Percentiles rank a stretch among this genome's conserved stretches.
These are phyloP conservation scores for Volvox carteri DNA, from an alignment of 163 green algal genomes.

Conservation along the genomic window DNA sequence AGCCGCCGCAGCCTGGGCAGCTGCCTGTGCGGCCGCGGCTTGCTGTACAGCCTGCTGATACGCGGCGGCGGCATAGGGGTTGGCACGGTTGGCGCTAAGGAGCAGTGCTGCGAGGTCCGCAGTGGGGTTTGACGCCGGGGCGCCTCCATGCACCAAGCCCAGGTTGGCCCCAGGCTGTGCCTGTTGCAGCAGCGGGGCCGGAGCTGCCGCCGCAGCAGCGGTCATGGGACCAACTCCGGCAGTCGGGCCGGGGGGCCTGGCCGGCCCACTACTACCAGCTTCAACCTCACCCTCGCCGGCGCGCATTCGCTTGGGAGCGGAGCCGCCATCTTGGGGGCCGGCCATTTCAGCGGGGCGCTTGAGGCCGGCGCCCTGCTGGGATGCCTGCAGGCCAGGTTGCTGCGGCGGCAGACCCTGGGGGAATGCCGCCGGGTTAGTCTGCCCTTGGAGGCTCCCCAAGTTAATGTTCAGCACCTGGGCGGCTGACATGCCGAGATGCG, in stretches of 20 bases:
- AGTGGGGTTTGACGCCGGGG: not conserved
- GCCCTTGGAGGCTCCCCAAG: constrained; percentile 4
- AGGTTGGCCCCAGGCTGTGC: not conserved
- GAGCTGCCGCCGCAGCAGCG: not conserved
- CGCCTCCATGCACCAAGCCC: not conserved
- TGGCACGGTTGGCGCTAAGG: not conserved
- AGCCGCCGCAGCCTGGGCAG: not conserved
- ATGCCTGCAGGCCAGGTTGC: no score
- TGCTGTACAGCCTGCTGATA: not conserved
- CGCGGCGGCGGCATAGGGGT: not conserved
- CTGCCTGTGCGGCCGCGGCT: not conserved
- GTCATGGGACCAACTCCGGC: not conserved
- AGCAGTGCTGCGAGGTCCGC: not conserved
- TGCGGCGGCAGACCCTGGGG: constrained; percentile 14
- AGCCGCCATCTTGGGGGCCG: not conserved
- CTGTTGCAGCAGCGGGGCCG: not conserved
- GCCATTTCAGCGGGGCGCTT: constrained; percentile 10
- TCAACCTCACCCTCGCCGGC: not conserved
- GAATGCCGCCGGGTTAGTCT: constrained; percentile 1
- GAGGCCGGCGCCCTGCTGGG: not conserved
- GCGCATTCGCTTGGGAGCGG: constrained; percentile 16
- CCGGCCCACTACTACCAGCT: not conserved
- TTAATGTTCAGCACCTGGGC: constrained; percentile 11
- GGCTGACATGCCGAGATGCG: not conserved
- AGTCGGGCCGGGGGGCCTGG: not conserved